phyloP scores from a whole-genome alignment of 164 flowering plant species.

The Buxus sempervirens region DNA sequence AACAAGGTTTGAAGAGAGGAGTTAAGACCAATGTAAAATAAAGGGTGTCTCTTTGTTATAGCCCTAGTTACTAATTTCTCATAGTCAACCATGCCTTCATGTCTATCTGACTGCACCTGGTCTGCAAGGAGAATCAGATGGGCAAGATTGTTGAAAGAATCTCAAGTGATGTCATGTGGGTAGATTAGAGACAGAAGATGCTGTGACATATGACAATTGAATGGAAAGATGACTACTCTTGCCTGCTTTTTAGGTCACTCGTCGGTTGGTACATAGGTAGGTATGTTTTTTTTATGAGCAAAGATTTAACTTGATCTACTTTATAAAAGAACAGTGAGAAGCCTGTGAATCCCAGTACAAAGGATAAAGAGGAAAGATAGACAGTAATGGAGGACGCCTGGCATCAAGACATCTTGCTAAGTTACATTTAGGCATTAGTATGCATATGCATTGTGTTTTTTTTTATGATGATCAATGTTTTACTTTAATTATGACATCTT shows the following conservation, averaged over 20 bases:
- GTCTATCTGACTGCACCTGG: neutral
- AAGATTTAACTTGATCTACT: slow-evolving; percentile 2
- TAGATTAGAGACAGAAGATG: slow-evolving; percentile 6
- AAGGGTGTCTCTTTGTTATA: neutral
- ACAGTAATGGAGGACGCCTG: neutral
- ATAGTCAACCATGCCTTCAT: neutral
- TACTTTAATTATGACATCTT: no score
- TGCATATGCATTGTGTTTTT: no score
- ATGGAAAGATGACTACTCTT: slow-evolving; percentile 5
- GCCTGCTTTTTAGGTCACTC: neutral
- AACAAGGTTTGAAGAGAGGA: neutral
- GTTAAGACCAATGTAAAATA: neutral
- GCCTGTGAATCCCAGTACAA: neutral
- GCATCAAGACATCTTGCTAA: no score
- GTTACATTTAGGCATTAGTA: no score
- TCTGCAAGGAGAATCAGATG: neutral
- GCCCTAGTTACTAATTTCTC: neutral
- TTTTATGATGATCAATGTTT: no score
- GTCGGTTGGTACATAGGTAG: neutral
- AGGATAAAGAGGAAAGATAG: neutral
- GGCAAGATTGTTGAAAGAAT: neutral
- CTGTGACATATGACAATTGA: neutral
- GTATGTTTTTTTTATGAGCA: neutral
- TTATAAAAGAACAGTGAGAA: neutral
- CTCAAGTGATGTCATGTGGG: slow-evolving; percentile 4